Base-by-base conservation (phyloP, 768 basidiomycete species). In the Kwoniella sp. region DNA sequence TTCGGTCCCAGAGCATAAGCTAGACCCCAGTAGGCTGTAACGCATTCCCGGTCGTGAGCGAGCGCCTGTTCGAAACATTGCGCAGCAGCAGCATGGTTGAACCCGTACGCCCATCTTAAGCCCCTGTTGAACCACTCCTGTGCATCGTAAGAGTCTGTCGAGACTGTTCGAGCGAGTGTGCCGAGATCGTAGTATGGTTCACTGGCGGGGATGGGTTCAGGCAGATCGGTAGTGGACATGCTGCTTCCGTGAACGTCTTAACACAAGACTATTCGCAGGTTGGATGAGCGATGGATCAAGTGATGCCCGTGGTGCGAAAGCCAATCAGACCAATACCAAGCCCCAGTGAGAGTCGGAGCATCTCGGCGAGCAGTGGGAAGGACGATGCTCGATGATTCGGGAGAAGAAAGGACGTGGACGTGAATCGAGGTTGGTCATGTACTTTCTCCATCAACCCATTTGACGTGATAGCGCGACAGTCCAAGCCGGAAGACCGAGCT, bases 91-190 rank as follows among this genome's bases (percentile, higher is more conserved):
- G 66, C 67, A 41, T 76, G 74, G 56, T 72, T 65, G 66, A 78
- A 78, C 2, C 53, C 72, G 55, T 74, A 74, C 28, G 61, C 54
- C 63, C 70, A 74, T 48, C 55, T 73, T 13, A 78, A 59, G 4
- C 71, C 76, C 0, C 74, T 67, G 56, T 78, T 59, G 55, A 75
- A 78, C 74, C 74, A 78, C 58, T 52, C 58, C 61, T 75, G 76
- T 5, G 71, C 58, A 11, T 67, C 63, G 17, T 64, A 11, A 28
- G 62, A 64, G 28, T 55, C 20, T 51, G 72, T 74, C 2, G 63
- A 62, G 57, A 73, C 55, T 7, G 29, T 25, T 9, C 66, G 63
- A 47, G 58, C 37, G 48, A 61, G 48, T 1, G 58, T 66, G 30
- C 69, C 67, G 56, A 74, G 61, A 60, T 68, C 58, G 48, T 68